Percentiles rank a stretch among this genome's conserved stretches.
These are phyloP conservation scores for Chrysanthemum lavandulifolium DNA, from an alignment of 129 eudicot genomes.

Conservation along the genomic window DNA sequence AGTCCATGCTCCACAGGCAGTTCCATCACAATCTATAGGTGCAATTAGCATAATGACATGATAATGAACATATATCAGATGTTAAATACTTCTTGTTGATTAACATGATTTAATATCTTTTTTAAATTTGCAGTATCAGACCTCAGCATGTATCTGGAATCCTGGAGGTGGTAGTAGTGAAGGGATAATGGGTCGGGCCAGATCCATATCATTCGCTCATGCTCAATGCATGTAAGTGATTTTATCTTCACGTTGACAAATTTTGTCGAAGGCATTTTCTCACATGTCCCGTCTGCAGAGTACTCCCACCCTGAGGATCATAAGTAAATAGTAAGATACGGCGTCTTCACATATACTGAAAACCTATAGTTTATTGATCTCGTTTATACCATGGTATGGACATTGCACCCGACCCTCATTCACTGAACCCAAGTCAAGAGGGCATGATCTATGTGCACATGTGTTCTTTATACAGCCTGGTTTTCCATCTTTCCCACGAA, in stretches of 20 bases:
- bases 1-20: conserved; percentile 98
- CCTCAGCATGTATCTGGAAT: conserved; percentile 96
- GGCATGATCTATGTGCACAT: conserved; percentile 98
- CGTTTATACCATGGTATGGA: conserved; percentile 84
- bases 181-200: conserved; percentile 88
- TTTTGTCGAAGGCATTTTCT: conserved; percentile 96
- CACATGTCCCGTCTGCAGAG: conserved; percentile 83
- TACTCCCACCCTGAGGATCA: conserved; percentile 84
- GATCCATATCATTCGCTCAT: conserved; percentile 96
- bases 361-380: neutral
- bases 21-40: conserved; percentile 85
- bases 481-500: conserved; percentile 97
- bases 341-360: conserved; percentile 5
- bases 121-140: conserved; percentile 11
- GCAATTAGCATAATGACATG: conserved; percentile 3
- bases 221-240: conserved; percentile 82
- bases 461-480: conserved; percentile 95
- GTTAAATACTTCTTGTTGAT: neutral
- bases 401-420: conserved; percentile 96
- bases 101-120: no score
- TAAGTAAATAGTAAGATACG: neutral
- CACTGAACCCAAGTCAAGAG: conserved; percentile 88
- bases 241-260: conserved; percentile 72
- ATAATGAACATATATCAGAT: neutral
- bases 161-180: conserved; percentile 86